Conservation (phyloP, 2,329 filamentous ascomycete genomes). For the Pyrenochaeta sp. region DNA sequence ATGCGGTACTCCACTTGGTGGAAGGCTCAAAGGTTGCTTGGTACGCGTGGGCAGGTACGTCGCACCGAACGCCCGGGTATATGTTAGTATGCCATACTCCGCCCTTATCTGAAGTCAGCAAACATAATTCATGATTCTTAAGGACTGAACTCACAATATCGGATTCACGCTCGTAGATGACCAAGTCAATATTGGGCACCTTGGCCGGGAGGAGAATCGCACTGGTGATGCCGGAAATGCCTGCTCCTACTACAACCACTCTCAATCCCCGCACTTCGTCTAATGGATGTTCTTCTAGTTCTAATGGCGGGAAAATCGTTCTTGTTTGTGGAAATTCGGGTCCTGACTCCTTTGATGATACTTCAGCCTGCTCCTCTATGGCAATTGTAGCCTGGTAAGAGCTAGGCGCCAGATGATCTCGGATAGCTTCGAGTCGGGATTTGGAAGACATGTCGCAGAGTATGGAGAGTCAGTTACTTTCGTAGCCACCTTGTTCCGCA, state of each 20-base stretch:
- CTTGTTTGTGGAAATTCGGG: not conserved
- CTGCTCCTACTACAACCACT: conserved; percentile 69
- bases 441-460: conserved; percentile 3
- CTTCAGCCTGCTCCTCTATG: conserved; percentile 9
- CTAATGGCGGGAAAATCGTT: conserved; percentile 12
- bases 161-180: conserved; percentile 57
- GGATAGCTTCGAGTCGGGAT: conserved; percentile 8
- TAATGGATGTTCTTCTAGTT: conserved; percentile 21
- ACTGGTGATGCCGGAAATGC: conserved; percentile 67
- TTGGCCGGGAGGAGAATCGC: conserved; percentile 71
- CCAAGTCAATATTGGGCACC: conserved; percentile 68
- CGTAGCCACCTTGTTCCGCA: not conserved
- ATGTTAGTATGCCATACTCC: conserved; percentile 60
- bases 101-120: conserved; percentile 43
- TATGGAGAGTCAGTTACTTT: not conserved
- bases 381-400: conserved; percentile 1
- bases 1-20: conserved; percentile 48
- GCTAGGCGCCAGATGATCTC: conserved; percentile 6
- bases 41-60: conserved; percentile 40
- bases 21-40: conserved; percentile 50
- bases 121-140: not conserved
- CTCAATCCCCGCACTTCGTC: conserved; percentile 31
- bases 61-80: conserved; percentile 71
- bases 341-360: not conserved
- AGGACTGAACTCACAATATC: conserved; percentile 13